Conservation (phyloP, 1,139 yeast genomes). For the Starmera stellimalicola region DNA sequence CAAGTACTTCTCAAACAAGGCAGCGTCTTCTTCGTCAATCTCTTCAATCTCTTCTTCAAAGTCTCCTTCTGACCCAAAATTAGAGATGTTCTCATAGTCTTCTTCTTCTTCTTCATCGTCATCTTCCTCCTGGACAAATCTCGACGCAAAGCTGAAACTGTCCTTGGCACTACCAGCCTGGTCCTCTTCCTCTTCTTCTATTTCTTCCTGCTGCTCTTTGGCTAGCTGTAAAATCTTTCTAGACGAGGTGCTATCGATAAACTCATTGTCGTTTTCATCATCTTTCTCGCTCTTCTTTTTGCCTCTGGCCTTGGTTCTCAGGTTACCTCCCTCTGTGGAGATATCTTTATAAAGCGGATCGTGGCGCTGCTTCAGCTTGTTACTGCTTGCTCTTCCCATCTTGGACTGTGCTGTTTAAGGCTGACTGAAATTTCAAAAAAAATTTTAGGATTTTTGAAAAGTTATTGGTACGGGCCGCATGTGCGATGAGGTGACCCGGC, state of each 20-base stretch:
- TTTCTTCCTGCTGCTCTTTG: constrained; percentile 83
- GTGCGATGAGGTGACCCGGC: not conserved
- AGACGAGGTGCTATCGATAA: constrained; percentile 73
- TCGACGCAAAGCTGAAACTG: constrained; percentile 18
- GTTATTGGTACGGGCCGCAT: not conserved
- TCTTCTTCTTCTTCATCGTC: constrained; percentile 32
- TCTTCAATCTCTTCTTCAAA: constrained; percentile 44
- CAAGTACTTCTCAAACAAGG: constrained; percentile 58
- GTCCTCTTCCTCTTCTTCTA: constrained; percentile 51
- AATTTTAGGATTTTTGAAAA: not conserved
- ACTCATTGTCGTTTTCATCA: constrained; percentile 47
- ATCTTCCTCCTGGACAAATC: constrained; percentile 26
- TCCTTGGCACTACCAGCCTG: constrained; percentile 13
- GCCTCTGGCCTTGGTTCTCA: constrained; percentile 33
- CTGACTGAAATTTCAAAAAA: not conserved
- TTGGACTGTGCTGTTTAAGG: constrained; percentile 2
- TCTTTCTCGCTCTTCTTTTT: constrained; percentile 21
- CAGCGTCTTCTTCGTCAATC: constrained; percentile 63
- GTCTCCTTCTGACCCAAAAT: constrained; percentile 36
- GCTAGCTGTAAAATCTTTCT: constrained; percentile 84
- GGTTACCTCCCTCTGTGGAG: constrained; percentile 60
- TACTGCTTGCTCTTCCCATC: constrained; percentile 60
- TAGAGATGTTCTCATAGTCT: constrained; percentile 42
- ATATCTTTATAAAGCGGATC: constrained; percentile 75
- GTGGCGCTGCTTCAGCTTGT: constrained; percentile 48